Percentiles rank a stretch among this genome's conserved stretches.
These are phyloP conservation scores for Lecanosticta acicola DNA, from an alignment of 2,329 filamentous ascomycete species.

Conservation along the genomic window DNA sequence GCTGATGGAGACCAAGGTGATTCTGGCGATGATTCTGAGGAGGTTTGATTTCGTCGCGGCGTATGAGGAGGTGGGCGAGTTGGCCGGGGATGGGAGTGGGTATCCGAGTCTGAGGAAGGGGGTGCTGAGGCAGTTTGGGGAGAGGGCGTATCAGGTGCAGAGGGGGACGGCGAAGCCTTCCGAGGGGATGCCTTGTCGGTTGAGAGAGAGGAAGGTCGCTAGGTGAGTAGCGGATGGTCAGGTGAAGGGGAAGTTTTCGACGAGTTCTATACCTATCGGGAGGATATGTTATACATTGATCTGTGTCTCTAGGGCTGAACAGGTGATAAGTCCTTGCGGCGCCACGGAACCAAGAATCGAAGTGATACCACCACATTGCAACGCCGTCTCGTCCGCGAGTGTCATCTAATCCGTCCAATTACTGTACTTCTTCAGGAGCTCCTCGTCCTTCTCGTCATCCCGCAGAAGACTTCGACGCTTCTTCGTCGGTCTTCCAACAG, in stretches of 20 bases:
- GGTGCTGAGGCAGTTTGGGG: conserved; percentile 29
- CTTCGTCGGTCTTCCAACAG: background rate
- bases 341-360: too few relatives aligned
- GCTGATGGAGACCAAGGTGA: conserved; percentile 48
- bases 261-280: too few relatives aligned
- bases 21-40: conserved; percentile 46
- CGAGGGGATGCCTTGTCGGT: conserved; percentile 32
- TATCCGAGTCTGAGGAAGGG: conserved; percentile 26
- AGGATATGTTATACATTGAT: too few relatives aligned
- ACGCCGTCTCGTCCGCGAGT: too few relatives aligned
- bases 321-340: too few relatives aligned
- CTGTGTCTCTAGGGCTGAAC: too few relatives aligned
- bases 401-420: too few relatives aligned
- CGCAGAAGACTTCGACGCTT: background rate
- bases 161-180: conserved; percentile 31
- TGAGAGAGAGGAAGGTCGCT: conserved; percentile 14
- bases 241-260: background rate
- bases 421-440: background rate
- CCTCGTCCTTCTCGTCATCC: background rate
- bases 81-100: conserved; percentile 33
- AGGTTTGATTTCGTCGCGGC: conserved; percentile 46
- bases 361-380: too few relatives aligned
- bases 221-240: background rate
- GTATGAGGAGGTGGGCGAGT: conserved; percentile 34
- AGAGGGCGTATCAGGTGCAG: conserved; percentile 33